Evolutionary conservation across 257 asterid species (phyloP).

Genomic region (Nicotiana noctiflora): DNA sequence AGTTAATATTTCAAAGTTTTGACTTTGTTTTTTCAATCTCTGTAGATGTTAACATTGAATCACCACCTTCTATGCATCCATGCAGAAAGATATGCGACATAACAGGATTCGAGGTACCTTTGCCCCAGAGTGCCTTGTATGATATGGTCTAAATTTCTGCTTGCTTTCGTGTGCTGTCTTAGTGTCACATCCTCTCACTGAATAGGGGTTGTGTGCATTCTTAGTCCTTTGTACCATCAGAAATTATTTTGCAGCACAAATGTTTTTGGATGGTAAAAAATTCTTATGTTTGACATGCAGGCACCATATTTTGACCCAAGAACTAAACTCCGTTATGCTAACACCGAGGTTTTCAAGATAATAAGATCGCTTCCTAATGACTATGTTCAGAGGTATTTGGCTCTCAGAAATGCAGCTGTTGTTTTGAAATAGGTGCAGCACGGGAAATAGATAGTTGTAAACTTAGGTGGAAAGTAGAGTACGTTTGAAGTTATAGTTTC

Average conservation of each 20-base stretch:
- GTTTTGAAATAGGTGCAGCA: constrained; percentile 50
- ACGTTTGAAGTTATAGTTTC: background rate
- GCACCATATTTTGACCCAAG: constrained; percentile 96
- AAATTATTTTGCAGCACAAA: background rate
- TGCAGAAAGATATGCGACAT: constrained; percentile 83
- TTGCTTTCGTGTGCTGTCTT: background rate
- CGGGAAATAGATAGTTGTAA: background rate
- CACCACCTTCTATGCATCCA: constrained; percentile 85
- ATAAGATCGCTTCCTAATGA: constrained; percentile 84
- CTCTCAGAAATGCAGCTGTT: constrained; percentile 92
- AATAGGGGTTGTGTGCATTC: background rate
- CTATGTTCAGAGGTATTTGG: constrained; percentile 82
- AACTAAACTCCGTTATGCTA: constrained; percentile 85
- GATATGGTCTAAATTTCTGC: background rate
- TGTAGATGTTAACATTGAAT: constrained; percentile 68
- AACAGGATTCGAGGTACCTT: constrained; percentile 78
- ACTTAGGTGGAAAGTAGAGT: background rate
- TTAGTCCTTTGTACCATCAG: background rate
- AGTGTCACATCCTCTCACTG: background rate
- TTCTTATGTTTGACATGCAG: constrained; percentile 25
- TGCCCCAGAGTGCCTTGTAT: background rate
- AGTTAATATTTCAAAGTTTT: background rate
- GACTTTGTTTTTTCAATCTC: background rate
- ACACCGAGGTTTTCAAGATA: constrained; percentile 75
- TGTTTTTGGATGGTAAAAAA: background rate